Base-by-base conservation (phyloP, 257 asterid genomes). In the Solanum medicagineum region DNA sequence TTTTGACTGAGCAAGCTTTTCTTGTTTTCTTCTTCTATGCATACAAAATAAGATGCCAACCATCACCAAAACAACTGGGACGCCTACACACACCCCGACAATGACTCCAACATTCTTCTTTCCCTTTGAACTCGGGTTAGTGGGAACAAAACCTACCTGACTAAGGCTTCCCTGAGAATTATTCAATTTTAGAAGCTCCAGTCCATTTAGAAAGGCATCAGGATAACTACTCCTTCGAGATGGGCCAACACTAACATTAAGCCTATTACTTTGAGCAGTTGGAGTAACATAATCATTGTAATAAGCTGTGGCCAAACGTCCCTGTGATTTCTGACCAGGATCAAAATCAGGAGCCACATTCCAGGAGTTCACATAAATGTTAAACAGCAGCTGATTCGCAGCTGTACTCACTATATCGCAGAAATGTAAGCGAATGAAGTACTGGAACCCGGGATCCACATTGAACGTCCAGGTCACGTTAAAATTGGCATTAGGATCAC, bases 161-260 rank as follows among this genome's bases (percentile, higher is more conserved):
- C 97, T 93, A 10, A 96, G 94, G 83, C 97, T 96, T 16, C 90
- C 94, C 86, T 47, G 59, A 3, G 97, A 91, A 84, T 91, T 88
- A 89, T 91, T 92, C 86, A 94, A 86, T 87, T 94, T 95, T 94
- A 94, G 88, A 62, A 95, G 87, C 89, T 94, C 98, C 85, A 95
- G 87, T 17, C 98, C 98, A 53, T 91, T 95, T 19, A 95, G 89
- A 55, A 93, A 51, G 66, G 96, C 98, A 59, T 91, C 90, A 1
- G 93, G 93, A 63, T 85, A 88, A 62, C 62, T 83, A 86, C 92
- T 90, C 75, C 55, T 62, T 1, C 66, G 42, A n/a, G 96, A 89
- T 1, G 94, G 95, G 36, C 98, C 98, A 24, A 95, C 88, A 86
- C 97, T 94, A n/a, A 94, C 82, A 12, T 42, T 86, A 90, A 94